Evolutionary conservation across 805 yeast genomes (phyloP).

Genomic region (Zygosaccharomyces siamensis): DNA sequence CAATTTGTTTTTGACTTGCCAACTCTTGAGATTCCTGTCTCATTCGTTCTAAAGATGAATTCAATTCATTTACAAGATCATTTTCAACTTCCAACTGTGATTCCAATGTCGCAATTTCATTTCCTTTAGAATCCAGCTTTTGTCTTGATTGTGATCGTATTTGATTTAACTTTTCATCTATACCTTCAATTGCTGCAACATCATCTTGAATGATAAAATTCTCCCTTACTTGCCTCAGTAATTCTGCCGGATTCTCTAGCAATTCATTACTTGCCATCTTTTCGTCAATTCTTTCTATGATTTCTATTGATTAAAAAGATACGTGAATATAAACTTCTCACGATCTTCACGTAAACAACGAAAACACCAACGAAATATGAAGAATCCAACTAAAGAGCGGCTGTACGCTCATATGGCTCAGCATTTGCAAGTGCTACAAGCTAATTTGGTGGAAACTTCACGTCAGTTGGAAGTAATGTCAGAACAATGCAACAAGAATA

Average conservation of each 20-base stretch:
- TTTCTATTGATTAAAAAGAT: constrained; percentile 1
- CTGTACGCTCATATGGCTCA: constrained; percentile 32
- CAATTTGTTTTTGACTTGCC: constrained; percentile 15
- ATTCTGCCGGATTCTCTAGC: constrained; percentile 23
- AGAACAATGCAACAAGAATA: constrained; percentile 28
- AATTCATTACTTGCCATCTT: constrained; percentile 15
- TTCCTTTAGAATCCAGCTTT: constrained; percentile 7
- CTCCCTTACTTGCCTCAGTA: constrained; percentile 24
- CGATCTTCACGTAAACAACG: background rate
- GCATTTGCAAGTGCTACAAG: constrained; percentile 26
- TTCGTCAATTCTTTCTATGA: background rate
- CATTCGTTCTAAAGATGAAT: constrained; percentile 11
- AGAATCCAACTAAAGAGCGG: constrained; percentile 28
- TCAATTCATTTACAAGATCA: constrained; percentile 8
- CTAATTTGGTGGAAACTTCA: constrained; percentile 26
- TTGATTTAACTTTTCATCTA: constrained; percentile 16
- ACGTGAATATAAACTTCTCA: background rate
- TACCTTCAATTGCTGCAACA: constrained; percentile 13
- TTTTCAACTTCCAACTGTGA: constrained; percentile 10
- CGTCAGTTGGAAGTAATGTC: constrained; percentile 29
- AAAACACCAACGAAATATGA: constrained; percentile 5
- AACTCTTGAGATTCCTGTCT: constrained; percentile 17
- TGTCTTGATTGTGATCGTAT: constrained; percentile 9
- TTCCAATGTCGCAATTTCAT: constrained; percentile 10
- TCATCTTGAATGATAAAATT: constrained; percentile 29